Percentiles rank a stretch among this genome's conserved stretches.
These are phyloP conservation scores for Lithospermum erythrorhizon DNA, from an alignment of 257 asterid species.

Conservation along the genomic window DNA sequence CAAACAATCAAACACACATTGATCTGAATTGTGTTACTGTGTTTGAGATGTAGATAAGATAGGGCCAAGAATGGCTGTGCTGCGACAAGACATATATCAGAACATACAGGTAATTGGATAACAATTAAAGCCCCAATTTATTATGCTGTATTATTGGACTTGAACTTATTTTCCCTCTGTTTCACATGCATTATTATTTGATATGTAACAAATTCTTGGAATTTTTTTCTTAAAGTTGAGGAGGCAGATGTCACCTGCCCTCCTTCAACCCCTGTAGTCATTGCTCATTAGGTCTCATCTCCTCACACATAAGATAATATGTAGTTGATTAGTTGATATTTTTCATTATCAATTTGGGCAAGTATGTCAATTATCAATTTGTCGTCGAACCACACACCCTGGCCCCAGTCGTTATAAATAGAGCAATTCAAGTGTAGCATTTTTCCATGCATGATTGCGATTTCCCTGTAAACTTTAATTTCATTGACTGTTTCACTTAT, in stretches of 20 bases:
- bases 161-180: too few species aligned
- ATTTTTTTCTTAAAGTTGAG: too few species aligned
- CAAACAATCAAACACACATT: background rate
- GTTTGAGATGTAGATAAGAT: slow-evolving; percentile 65
- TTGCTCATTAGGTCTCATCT: too few species aligned
- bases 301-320: too few species aligned
- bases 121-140: background rate
- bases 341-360: background rate
- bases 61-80: slow-evolving; percentile 91
- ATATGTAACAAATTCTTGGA: too few species aligned
- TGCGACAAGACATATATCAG: slow-evolving; percentile 73
- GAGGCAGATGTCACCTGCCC: too few species aligned
- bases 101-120: slow-evolving; percentile 50
- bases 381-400: slow-evolving; percentile 35
- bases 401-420: slow-evolving; percentile 7
- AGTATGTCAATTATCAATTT: slow-evolving; percentile 25
- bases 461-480: too few species aligned
- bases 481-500: too few species aligned
- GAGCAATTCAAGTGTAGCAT: background rate
- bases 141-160: background rate
- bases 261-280: too few species aligned
- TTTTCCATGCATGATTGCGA: too few species aligned
- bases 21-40: background rate
- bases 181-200: too few species aligned
- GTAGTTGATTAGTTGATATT: too few species aligned